Percentiles rank a stretch among this genome's conserved stretches.
These are phyloP conservation scores for Scheffersomyces amazonensis DNA, from an alignment of 805 yeast genomes.

Conservation along the genomic window DNA sequence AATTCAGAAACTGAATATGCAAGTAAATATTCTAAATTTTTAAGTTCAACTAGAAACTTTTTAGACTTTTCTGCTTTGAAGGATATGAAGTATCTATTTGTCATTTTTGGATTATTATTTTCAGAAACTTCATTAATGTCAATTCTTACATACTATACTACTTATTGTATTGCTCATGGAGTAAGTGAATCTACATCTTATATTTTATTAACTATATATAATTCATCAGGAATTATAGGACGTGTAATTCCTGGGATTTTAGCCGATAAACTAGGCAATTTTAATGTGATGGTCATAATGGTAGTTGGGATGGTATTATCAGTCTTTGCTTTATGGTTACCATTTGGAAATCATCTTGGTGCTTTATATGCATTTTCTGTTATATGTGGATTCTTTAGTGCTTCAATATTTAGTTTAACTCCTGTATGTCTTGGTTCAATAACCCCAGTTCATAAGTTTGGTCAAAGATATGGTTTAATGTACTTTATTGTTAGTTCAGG, in stretches of 20 bases:
- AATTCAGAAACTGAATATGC: not conserved
- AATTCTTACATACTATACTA: constrained; percentile 52
- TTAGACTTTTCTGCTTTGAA: constrained; percentile 38
- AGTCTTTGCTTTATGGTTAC: constrained; percentile 62
- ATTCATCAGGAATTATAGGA: constrained; percentile 48
- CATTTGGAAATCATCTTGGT: constrained; percentile 47
- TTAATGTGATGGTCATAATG: constrained; percentile 53
- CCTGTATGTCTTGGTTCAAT: constrained; percentile 71
- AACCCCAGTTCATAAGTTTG: constrained; percentile 61
- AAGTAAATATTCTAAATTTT: constrained; percentile 5
- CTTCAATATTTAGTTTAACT: constrained; percentile 60
- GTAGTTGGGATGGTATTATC: constrained; percentile 44
- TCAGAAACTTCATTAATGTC: constrained; percentile 53
- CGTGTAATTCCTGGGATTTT: constrained; percentile 52
- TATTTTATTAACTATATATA: constrained; percentile 45
- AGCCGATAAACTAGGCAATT: constrained; percentile 56
- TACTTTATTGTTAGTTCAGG: constrained; percentile 54
- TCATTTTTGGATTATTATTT: constrained; percentile 41
- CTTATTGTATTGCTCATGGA: constrained; percentile 54
- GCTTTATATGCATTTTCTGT: constrained; percentile 52
- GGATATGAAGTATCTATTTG: constrained; percentile 31
- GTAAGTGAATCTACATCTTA: constrained; percentile 41
- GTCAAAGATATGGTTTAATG: constrained; percentile 65
- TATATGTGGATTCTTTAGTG: constrained; percentile 56
- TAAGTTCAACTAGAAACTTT: constrained; percentile 11